Conservation (phyloP, 495 filamentous ascomycete species). For the Penicillium salamii region DNA sequence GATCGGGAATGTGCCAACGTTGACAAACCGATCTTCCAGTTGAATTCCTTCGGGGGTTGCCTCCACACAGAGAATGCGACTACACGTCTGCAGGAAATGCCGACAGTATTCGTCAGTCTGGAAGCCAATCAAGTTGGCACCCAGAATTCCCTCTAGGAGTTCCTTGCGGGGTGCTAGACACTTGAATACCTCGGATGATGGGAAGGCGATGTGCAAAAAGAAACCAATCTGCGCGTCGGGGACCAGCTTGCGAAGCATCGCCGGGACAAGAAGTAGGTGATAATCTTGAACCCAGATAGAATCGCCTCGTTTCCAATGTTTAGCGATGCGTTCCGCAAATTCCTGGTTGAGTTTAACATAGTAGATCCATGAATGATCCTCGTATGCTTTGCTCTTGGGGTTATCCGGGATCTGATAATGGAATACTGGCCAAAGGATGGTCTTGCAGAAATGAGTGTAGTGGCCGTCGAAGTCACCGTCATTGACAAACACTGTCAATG, state of each 20-base stretch:
- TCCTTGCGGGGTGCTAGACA: conserved; percentile 81
- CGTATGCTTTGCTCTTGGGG: conserved; percentile 95
- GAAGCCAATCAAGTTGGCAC: conserved; percentile 84
- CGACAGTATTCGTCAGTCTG: conserved; percentile 90
- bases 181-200: conserved; percentile 90
- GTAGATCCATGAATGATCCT: conserved; percentile 93
- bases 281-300: conserved; percentile 95
- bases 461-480: conserved; percentile 90
- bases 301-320: conserved; percentile 88
- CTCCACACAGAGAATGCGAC: conserved; percentile 79
- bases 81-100: conserved; percentile 93
- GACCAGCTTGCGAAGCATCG: conserved; percentile 79
- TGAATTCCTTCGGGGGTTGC: conserved; percentile 84
- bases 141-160: conserved; percentile 85
- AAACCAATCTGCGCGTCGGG: conserved; percentile 93
- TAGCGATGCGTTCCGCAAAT: conserved; percentile 83
- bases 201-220: conserved; percentile 92
- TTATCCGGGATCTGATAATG: conserved; percentile 96
- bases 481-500: conserved; percentile 74
- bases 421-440: conserved; percentile 87
- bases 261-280: conserved; percentile 86
- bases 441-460: conserved; percentile 91
- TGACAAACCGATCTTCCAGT: conserved; percentile 88
- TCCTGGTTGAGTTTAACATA: conserved; percentile 88
- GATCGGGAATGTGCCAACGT: conserved; percentile 63